Evolutionary conservation across 2,329 filamentous ascomycete genomes (phyloP).

Genomic region (Myriosclerotinia curreyana): DNA sequence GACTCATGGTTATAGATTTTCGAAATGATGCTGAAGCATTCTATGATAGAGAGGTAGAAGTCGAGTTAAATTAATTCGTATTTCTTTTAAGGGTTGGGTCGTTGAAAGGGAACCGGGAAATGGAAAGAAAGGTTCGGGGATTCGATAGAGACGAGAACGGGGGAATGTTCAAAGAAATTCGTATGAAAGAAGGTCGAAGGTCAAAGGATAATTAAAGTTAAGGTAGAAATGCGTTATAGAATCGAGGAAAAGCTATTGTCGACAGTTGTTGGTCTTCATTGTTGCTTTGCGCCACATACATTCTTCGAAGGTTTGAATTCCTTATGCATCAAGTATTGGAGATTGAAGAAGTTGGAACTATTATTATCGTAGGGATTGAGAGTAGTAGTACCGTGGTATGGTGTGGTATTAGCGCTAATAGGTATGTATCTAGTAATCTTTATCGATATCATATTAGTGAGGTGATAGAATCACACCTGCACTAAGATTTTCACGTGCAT

Average conservation of each 20-base stretch:
- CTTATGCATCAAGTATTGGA: slow-evolving; percentile 10
- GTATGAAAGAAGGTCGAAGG: slow-evolving; percentile 11
- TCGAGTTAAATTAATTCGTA: slow-evolving; percentile 1
- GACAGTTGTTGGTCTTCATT: slow-evolving; percentile 21
- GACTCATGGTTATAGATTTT: slow-evolving; percentile 35
- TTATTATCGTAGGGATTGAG: too few relatives aligned
- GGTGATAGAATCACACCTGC: too few relatives aligned
- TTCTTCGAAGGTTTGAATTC: slow-evolving; percentile 23
- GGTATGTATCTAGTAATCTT: too few relatives aligned
- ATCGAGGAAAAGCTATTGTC: slow-evolving; percentile 12
- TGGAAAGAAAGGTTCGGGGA: not conserved
- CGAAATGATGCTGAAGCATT: slow-evolving; percentile 26
- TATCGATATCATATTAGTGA: too few relatives aligned
- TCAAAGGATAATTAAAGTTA: slow-evolving; percentile 9
- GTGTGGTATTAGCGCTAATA: too few relatives aligned
- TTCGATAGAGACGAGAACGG: slow-evolving; percentile 7
- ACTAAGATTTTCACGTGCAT: too few relatives aligned
- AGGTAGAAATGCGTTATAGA: slow-evolving; percentile 3
- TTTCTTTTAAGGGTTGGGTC: slow-evolving; percentile 5
- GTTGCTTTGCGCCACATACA: slow-evolving; percentile 17
- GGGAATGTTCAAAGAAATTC: slow-evolving; percentile 14
- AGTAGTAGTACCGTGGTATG: too few relatives aligned
- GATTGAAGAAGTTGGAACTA: too few relatives aligned
- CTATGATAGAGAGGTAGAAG: not conserved
- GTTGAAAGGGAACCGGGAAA: slow-evolving; percentile 8